These are phyloP conservation scores for Pulicaria dysenterica DNA, from an alignment of 129 eudicot species.

Conservation along the genomic window DNA sequence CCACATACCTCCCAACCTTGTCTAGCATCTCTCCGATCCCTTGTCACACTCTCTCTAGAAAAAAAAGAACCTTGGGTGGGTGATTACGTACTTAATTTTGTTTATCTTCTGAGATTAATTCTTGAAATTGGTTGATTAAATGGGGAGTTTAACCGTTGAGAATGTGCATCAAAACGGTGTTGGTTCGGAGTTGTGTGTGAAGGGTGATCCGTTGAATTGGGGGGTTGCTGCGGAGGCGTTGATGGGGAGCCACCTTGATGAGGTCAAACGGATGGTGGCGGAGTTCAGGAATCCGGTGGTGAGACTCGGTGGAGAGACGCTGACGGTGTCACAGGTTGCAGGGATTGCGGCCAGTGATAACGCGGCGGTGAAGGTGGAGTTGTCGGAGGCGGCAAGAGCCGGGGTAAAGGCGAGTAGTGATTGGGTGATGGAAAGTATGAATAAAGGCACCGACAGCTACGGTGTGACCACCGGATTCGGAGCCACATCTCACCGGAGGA, in stretches of 20 bases:
- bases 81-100: too few species aligned
- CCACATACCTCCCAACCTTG: slow-evolving; percentile 18
- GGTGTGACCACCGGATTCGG: slow-evolving; percentile 65
- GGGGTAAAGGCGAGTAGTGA: slow-evolving; percentile 58
- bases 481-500: slow-evolving; percentile 58
- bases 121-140: neutral
- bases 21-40: slow-evolving; percentile 12
- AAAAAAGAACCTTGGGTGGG: neutral
- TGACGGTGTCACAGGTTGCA: slow-evolving; percentile 72
- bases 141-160: slow-evolving; percentile 38
- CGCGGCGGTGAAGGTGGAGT: slow-evolving; percentile 58
- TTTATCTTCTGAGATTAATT: neutral
- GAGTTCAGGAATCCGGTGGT: slow-evolving; percentile 75
- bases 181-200: slow-evolving; percentile 38
- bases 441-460: slow-evolving; percentile 55
- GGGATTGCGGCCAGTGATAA: slow-evolving; percentile 55
- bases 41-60: neutral
- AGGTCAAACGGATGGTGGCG: slow-evolving; percentile 78
- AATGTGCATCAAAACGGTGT: slow-evolving; percentile 38
- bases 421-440: slow-evolving; percentile 63
- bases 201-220: slow-evolving; percentile 72
- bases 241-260: slow-evolving; percentile 77
- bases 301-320: slow-evolving; percentile 61
- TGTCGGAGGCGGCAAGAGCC: slow-evolving; percentile 56
- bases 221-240: slow-evolving; percentile 64